phyloP scores from a whole-genome alignment of 2,329 filamentous ascomycete species.

The Aspergillus glaucus region DNA sequence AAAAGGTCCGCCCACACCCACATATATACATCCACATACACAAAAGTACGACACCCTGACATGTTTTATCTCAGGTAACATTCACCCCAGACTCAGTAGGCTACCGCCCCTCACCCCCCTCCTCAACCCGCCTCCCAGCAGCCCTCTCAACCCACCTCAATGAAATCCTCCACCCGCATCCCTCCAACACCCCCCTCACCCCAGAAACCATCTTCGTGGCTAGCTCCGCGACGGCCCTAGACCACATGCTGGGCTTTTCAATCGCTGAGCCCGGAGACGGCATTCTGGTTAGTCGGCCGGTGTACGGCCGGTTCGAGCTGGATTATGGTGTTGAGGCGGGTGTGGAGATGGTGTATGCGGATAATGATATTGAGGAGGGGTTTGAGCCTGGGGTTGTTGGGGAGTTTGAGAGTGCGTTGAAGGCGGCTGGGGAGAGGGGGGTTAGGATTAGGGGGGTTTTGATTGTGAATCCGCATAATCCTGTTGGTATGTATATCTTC shows the following conservation, averaged over 20 bases:
- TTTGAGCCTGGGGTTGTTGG: slow-evolving; percentile 28
- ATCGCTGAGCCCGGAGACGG: slow-evolving; percentile 42
- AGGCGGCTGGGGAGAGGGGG: slow-evolving; percentile 24
- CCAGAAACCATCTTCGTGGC: slow-evolving; percentile 34
- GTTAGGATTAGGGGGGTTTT: slow-evolving; percentile 36
- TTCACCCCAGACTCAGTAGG: slow-evolving; percentile 30
- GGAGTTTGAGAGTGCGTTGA: slow-evolving; percentile 34
- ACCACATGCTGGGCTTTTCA: slow-evolving; percentile 38
- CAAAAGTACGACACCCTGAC: neutral
- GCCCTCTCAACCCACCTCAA: slow-evolving; percentile 40
- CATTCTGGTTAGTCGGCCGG: slow-evolving; percentile 41
- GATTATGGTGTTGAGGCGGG: slow-evolving; percentile 44
- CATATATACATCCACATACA: no score
- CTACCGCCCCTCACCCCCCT: slow-evolving; percentile 37
- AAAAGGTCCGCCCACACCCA: slow-evolving; percentile 19
- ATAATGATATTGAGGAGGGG: slow-evolving; percentile 32
- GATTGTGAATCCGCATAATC: slow-evolving; percentile 42
- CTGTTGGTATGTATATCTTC: slow-evolving; percentile 25
- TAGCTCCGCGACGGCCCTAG: slow-evolving; percentile 38
- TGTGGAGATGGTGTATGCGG: slow-evolving; percentile 33
- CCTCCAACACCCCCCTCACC: slow-evolving; percentile 19
- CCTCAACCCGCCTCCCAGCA: slow-evolving; percentile 32
- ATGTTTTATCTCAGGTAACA: slow-evolving; percentile 15
- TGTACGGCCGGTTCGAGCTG: slow-evolving; percentile 45
- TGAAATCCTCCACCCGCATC: slow-evolving; percentile 31